Base-by-base conservation (phyloP, 1,284 basidiomycete species). In the Cutaneotrichosporon daszewskae region DNA sequence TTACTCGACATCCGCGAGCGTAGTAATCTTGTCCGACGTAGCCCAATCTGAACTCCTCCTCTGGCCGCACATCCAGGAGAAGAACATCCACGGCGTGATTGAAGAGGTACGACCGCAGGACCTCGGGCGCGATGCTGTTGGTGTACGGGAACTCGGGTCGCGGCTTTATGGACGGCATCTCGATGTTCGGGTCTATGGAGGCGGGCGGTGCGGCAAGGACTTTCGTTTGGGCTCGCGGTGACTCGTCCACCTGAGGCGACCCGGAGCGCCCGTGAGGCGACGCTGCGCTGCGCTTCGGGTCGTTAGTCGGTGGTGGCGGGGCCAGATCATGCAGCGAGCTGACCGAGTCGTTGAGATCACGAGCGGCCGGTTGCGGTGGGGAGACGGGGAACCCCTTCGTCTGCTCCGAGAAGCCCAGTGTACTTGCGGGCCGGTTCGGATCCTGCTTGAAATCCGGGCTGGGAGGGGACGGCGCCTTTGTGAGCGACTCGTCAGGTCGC, bases 21-120 rank as follows among this genome's bases (percentile, higher is more conserved):
- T 58, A 53, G 34, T 62, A 64, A 42, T 82, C 78, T 18, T 66
- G 64, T 40, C 77, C 79, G 44, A 96, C 84, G 51, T 84, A 82
- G 40, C 84, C 85, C 9, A 62, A 71, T 51, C 87, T 79, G 57
- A 84, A 92, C 47, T 87, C 84, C 4, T 79, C 79, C 29, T 88
- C 76, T 9, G 80, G 77, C 18, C 92, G 79, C 8, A 94, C 79
- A 66, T 97, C 92, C 19, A 96, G 74, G 13, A 96, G 62, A 5
- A 97, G 73, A 6, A 90, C 77, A 39, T 82, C 81, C 53, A 82
- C 72, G 16, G 79, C 73, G 2, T 58, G 64, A 37, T 76, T 75
- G 33, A 72, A 54, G 50, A 85, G 71, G 62, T 83, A 88, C 2
- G 75, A 71, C 38, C 76, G 72, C 24, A 94, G 67, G 12, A 79